Conservation (phyloP, 768 basidiomycete species). For the Amanita jacksonii region DNA sequence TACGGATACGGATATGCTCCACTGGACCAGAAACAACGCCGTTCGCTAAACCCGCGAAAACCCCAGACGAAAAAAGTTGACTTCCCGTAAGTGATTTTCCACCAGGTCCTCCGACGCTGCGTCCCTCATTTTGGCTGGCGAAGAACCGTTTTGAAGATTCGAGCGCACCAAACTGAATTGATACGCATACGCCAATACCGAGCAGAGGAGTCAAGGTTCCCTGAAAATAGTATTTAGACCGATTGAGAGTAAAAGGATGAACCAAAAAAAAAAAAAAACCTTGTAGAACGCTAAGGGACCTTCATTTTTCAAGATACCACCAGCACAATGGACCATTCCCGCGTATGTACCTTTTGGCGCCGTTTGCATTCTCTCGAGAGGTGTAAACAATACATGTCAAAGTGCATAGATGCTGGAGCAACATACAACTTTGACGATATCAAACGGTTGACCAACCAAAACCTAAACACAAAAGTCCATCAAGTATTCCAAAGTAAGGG, state of each 20-base stretch:
- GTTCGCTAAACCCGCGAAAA: constrained; percentile 83
- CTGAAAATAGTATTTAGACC: constrained; percentile 28
- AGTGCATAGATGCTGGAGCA: constrained; percentile 1
- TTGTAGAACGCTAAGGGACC: constrained; percentile 95
- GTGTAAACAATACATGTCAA: not conserved
- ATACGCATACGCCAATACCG: constrained; percentile 91
- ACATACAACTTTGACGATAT: constrained; percentile 94
- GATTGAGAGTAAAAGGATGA: no score
- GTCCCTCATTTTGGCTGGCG: constrained; percentile 45
- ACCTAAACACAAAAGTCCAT: constrained; percentile 37
- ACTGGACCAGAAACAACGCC: constrained; percentile 92
- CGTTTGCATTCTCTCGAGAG: constrained; percentile 83
- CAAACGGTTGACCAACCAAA: constrained; percentile 89
- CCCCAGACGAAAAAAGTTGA: constrained; percentile 72
- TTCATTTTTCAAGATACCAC: constrained; percentile 84
- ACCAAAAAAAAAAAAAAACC: no score
- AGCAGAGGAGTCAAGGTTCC: constrained; percentile 85
- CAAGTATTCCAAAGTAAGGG: constrained; percentile 10
- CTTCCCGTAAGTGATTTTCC: constrained; percentile 46
- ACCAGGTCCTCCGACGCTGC: constrained; percentile 54
- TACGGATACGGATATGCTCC: constrained; percentile 94
- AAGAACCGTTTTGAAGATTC: constrained; percentile 82
- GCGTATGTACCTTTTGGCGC: constrained; percentile 81
- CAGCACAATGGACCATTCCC: constrained; percentile 83
- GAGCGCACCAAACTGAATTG: constrained; percentile 90